Evolutionary conservation across 1,139 yeast species (phyloP), one percentile per base, ranked within the genome.

Genomic region (Saccharomycopsis crataegensis): DNA sequence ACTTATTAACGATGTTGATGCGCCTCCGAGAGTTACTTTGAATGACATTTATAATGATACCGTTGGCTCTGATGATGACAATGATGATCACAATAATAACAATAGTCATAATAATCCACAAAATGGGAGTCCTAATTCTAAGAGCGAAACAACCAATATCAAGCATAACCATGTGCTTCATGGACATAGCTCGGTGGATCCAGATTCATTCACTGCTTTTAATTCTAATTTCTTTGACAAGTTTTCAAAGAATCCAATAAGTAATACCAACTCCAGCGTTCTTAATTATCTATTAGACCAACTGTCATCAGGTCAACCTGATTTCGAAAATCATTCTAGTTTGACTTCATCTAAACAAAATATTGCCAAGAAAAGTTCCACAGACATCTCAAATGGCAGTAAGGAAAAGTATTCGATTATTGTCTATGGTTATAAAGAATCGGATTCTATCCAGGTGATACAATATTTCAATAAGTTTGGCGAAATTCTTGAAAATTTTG

Each of bases 401-500:
- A 40, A 40, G 43, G 43, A 40, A 40, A 36, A 56, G 14, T 54
- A 40, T 34, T 46, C 59, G 11, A 46, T 57, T 11, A 22, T 57
- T 8, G 58, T 57, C 6, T 50, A 48, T 33, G 59, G 59, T 6
- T 57, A 57, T 44, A 48, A 42, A 36, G 59, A 57, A 43, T 43
- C 51, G n/a, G 59, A 57, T 43, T 52, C 58, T 7, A 42, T 44
- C n/a, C 43, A 41, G n/a, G 43, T 57, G 9, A 55, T 57, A 16
- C 53, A 57, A 40, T 53, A 55, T 44, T 57, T 57, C 46, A 52
- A 32, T 34, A 57, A 55, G 43, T 57, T 42, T 48, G 59, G 59
- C 1, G 55, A 55, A 48, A 52, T 57, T 9, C 45, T 57, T 14
- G 59, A 57, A 36, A 44, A 55, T 43, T 57, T 57, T 49, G 54